Conservation (phyloP, 78 protist species). For the Trichosphaerium sp. region DNA sequence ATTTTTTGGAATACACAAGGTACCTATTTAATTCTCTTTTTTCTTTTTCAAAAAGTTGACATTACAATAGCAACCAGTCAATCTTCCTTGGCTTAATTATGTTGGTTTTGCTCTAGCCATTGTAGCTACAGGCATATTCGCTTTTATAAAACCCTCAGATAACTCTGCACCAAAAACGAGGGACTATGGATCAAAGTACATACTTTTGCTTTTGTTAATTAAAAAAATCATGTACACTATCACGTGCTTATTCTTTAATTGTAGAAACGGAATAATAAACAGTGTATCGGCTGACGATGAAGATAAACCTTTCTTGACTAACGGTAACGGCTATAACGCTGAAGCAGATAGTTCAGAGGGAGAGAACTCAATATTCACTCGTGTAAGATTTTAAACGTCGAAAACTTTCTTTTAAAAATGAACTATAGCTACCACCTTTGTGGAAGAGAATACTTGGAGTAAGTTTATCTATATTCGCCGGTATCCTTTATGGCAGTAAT, state of each 20-base stretch:
- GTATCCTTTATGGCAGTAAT: slow-evolving; percentile 21
- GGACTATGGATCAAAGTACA: neutral
- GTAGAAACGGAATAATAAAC: slow-evolving; percentile 1
- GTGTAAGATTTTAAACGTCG: neutral
- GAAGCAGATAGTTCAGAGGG: too few species aligned
- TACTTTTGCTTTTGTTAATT: too few species aligned
- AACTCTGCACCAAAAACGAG: neutral
- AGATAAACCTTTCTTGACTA: neutral
- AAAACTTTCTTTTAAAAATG: neutral
- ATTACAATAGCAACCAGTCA: neutral
- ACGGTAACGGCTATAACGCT: neutral
- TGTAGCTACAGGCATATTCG: neutral
- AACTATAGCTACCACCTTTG: neutral
- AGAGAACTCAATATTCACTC: too few species aligned
- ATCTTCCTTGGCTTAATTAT: slow-evolving; percentile 15
- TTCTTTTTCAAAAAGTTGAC: neutral
- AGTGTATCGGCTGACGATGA: neutral
- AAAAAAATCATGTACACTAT: too few species aligned
- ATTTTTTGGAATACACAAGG: slow-evolving; percentile 41
- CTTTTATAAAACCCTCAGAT: neutral
- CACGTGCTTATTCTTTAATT: too few species aligned
- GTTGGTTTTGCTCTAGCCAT: slow-evolving; percentile 35
- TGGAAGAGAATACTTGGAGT: neutral
- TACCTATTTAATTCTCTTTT: neutral
- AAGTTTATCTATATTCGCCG: neutral